These are phyloP conservation scores for Beverwykella pulmonaria DNA, from an alignment of 495 filamentous ascomycete species.

Conservation along the genomic window DNA sequence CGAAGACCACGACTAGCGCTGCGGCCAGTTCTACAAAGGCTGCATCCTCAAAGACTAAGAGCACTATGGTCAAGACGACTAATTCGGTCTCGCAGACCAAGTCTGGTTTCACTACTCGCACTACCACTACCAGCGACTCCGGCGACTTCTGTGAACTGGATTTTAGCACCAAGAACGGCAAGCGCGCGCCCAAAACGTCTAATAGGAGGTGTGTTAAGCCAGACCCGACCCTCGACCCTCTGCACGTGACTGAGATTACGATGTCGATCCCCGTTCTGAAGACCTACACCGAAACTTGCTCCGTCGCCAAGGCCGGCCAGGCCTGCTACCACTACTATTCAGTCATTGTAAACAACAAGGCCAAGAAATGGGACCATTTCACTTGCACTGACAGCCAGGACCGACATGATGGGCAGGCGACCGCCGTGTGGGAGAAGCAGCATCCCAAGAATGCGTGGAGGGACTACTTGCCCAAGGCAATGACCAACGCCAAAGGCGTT, in stretches of 20 bases:
- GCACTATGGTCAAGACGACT: not conserved
- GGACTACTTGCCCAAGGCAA: not conserved
- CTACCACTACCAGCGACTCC: not conserved
- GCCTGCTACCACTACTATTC: conserved; percentile 17
- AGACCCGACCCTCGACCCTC: not conserved
- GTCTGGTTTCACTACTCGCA: not conserved
- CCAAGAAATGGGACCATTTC: not conserved
- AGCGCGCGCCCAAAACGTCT: not conserved
- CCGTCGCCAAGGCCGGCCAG: not conserved
- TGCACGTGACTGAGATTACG: conserved; percentile 1
- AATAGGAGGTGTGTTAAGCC: not conserved
- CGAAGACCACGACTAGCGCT: too few relatives aligned
- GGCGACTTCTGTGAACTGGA: not conserved
- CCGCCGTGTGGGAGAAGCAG: not conserved
- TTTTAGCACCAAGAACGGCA: not conserved
- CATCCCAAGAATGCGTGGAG: not conserved
- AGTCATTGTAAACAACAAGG: not conserved
- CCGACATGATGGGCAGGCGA: not conserved
- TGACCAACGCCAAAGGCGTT: not conserved
- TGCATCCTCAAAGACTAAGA: not conserved
- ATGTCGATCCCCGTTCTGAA: not conserved
- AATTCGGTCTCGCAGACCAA: not conserved
- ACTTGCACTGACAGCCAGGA: not conserved
- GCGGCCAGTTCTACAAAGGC: too few relatives aligned
- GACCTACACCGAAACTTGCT: not conserved